Conservation (phyloP, 1,284 basidiomycete genomes). For the Ganoderma meredithae region DNA sequence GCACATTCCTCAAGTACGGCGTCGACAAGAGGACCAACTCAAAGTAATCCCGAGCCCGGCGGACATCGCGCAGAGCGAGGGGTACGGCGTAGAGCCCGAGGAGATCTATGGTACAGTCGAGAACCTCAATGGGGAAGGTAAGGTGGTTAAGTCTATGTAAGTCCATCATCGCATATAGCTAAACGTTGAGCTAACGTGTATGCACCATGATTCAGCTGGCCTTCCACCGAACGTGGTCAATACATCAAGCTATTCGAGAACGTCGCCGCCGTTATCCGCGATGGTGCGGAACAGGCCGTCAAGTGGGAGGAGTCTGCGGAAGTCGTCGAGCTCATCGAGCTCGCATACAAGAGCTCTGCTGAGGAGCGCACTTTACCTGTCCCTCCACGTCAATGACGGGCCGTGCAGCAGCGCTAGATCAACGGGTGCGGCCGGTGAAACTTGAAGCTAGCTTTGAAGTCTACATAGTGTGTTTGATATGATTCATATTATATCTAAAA, state of each 20-base stretch:
- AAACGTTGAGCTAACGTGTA: background rate
- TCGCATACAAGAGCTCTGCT: conserved; percentile 68
- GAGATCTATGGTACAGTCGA: conserved; percentile 67
- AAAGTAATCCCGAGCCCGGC: conserved; percentile 59
- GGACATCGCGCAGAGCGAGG: conserved; percentile 49
- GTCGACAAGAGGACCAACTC: conserved; percentile 80
- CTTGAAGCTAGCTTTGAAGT: too few species aligned
- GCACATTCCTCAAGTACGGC: conserved; percentile 79
- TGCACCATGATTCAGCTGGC: conserved; percentile 55
- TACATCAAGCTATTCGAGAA: conserved; percentile 73
- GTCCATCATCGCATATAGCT: conserved; percentile 29
- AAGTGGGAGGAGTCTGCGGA: conserved; percentile 75
- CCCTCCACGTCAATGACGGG: conserved; percentile 28
- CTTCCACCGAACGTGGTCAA: conserved; percentile 64
- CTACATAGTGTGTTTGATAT: background rate
- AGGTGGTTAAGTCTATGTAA: conserved; percentile 57
- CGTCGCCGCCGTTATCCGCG: conserved; percentile 66
- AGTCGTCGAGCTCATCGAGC: conserved; percentile 78
- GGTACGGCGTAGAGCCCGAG: conserved; percentile 59
- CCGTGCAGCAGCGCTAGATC: background rate
- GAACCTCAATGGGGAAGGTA: conserved; percentile 55
- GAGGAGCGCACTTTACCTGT: conserved; percentile 62
- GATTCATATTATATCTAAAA: background rate
- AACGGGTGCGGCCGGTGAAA: background rate
- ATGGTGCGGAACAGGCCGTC: conserved; percentile 60